These are phyloP conservation scores for Pseudopyricularia javanii DNA, from an alignment of 2,329 filamentous ascomycete genomes.

Conservation along the genomic window DNA sequence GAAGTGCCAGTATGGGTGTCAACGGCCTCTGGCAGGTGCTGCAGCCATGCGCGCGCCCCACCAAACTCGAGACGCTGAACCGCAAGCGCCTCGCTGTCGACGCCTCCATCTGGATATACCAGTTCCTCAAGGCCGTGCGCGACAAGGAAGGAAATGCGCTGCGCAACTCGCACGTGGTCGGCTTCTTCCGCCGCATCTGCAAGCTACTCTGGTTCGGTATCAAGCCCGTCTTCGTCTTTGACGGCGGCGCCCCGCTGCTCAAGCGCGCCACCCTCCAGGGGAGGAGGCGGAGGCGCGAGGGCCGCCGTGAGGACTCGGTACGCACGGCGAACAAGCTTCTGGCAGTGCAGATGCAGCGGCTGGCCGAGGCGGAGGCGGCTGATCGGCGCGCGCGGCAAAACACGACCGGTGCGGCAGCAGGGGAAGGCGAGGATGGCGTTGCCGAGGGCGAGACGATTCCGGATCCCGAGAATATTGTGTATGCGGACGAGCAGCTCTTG, in stretches of 20 bases:
- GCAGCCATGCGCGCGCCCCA: conserved; percentile 87
- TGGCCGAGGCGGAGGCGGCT: conserved; percentile 69
- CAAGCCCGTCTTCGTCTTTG: conserved; percentile 93
- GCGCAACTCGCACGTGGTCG: conserved; percentile 89
- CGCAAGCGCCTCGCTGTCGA: conserved; percentile 93
- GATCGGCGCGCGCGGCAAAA: conserved; percentile 30
- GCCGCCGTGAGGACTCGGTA: conserved; percentile 82
- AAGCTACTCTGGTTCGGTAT: conserved; percentile 96
- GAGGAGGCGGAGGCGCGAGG: conserved; percentile 71
- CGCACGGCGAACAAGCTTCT: conserved; percentile 84
- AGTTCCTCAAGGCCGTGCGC: conserved; percentile 95
- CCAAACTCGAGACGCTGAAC: conserved; percentile 92
- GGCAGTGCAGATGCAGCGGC: conserved; percentile 85
- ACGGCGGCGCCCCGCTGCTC: conserved; percentile 81
- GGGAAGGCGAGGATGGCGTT: conserved; percentile 33
- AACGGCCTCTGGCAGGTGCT: conserved; percentile 95
- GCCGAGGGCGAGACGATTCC: conserved; percentile 57
- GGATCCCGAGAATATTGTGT: conserved; percentile 59
- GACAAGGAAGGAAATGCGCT: conserved; percentile 97
- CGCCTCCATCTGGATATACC: conserved; percentile 99
- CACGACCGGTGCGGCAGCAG: conserved; percentile 22
- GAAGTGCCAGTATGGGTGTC: conserved; percentile 69
- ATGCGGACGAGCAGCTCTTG: conserved; percentile 84
- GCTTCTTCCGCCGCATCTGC: conserved; percentile 97
- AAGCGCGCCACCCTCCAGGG: conserved; percentile 83